A percentile compares a stretch with the other conserved stretches of the same genome.
Evolutionary conservation across 2,329 filamentous ascomycete species (phyloP).

Genomic region (Claviceps monticola): DNA sequence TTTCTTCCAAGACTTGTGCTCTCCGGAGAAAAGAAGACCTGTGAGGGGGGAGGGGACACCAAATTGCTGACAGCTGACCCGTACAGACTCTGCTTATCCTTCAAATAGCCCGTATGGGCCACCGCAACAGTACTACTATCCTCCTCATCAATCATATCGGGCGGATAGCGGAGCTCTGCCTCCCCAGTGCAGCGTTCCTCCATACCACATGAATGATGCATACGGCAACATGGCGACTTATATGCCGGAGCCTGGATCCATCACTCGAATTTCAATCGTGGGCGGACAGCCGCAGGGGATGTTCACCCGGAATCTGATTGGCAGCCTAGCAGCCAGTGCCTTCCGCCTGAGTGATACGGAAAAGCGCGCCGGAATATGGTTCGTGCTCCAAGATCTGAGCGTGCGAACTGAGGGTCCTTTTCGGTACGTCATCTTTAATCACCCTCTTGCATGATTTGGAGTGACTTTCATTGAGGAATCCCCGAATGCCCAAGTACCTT

Average conservation of each 20-base stretch:
- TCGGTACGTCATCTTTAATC: conserved; percentile 39
- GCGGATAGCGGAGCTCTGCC: conserved; percentile 15
- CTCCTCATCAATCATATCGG: conserved; percentile 18
- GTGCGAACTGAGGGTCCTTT: conserved; percentile 88
- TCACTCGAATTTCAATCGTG: conserved; percentile 22
- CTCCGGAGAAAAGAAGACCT: background rate
- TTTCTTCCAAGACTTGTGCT: background rate
- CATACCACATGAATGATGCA: conserved; percentile 16
- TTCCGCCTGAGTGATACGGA: conserved; percentile 68
- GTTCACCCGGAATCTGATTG: conserved; percentile 92
- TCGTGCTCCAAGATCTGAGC: conserved; percentile 87
- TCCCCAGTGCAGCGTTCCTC: conserved; percentile 13
- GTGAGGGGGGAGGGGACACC: background rate
- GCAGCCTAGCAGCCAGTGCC: conserved; percentile 78
- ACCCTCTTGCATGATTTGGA: background rate
- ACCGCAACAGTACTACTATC: conserved; percentile 24
- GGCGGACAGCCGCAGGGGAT: conserved; percentile 55
- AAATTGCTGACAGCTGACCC: background rate
- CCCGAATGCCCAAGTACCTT: background rate
- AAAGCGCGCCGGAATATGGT: conserved; percentile 85
- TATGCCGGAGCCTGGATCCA: conserved; percentile 16
- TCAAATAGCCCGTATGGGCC: conserved; percentile 21
- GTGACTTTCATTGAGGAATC: background rate
- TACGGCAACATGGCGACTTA: conserved; percentile 11
- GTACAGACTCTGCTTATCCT: conserved; percentile 14